These are phyloP conservation scores for Globisporangium spiculum DNA, from an alignment of 352 stramenopile species.

Conservation along the genomic window DNA sequence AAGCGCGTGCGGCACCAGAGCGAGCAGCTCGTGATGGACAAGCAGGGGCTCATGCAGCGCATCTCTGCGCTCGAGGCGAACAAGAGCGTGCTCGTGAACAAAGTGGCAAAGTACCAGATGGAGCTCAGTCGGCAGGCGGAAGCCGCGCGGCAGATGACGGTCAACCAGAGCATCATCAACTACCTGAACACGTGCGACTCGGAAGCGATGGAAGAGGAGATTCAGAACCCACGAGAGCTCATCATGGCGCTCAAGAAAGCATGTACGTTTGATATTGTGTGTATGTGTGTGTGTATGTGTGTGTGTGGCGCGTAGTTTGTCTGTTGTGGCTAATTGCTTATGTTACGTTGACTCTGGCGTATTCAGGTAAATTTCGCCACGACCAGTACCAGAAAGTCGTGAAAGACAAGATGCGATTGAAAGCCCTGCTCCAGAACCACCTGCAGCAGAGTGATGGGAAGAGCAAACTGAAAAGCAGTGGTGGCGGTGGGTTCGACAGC, in stretches of 20 bases:
- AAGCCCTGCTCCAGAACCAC: conserved; percentile 54
- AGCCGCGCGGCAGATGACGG: conserved; percentile 32
- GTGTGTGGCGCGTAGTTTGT: background rate
- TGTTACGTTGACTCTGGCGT: background rate
- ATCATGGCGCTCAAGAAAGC: conserved; percentile 81
- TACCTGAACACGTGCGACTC: conserved; percentile 73
- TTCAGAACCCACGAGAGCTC: conserved; percentile 72
- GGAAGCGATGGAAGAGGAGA: conserved; percentile 65
- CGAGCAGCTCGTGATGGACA: conserved; percentile 60
- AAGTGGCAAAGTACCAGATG: conserved; percentile 78
- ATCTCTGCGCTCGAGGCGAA: conserved; percentile 38
- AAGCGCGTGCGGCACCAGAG: conserved; percentile 59
- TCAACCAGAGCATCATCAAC: conserved; percentile 77
- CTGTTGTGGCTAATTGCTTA: background rate
- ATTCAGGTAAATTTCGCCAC: conserved; percentile 54
- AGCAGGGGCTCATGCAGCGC: conserved; percentile 56
- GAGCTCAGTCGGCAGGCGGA: conserved; percentile 66
- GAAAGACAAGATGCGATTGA: conserved; percentile 72
- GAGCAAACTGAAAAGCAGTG: conserved; percentile 24
- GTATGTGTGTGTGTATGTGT: background rate
- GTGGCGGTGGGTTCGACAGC: conserved; percentile 15
- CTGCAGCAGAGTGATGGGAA: conserved; percentile 26
- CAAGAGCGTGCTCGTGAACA: conserved; percentile 58
- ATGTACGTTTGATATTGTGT: conserved; percentile 30
- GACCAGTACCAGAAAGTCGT: conserved; percentile 84